Evolutionary conservation across 805 yeast genomes (phyloP).

Genomic region (Teunomyces panamensis): DNA sequence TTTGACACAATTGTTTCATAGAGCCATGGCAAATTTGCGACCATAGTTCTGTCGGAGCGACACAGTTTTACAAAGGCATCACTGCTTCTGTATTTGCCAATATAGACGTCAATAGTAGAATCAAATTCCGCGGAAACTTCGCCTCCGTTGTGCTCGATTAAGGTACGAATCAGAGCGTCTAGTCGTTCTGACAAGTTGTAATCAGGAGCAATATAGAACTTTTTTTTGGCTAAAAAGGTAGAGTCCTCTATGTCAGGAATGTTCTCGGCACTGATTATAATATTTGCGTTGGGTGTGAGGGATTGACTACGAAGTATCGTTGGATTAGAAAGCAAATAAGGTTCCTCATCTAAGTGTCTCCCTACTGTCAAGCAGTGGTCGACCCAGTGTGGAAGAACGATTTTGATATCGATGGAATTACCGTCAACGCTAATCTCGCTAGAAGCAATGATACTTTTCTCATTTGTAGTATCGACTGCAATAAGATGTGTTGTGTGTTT

Average conservation of each 20-base stretch:
- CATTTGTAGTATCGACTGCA: conserved; percentile 51
- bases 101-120: conserved; percentile 35
- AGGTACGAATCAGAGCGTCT: conserved; percentile 33
- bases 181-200: conserved; percentile 49
- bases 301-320: conserved; percentile 6
- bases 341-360: conserved; percentile 48
- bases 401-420: conserved; percentile 41
- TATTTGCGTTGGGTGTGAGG: conserved; percentile 3
- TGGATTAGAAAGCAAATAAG: conserved; percentile 47
- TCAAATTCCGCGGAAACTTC: conserved; percentile 25
- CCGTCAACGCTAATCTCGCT: conserved; percentile 20
- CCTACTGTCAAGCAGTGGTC: conserved; percentile 61
- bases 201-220: conserved; percentile 54
- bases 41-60: conserved; percentile 36
- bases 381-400: conserved; percentile 80
- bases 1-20: conserved; percentile 59
- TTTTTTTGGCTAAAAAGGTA: conserved; percentile 41
- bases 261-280: conserved; percentile 8
- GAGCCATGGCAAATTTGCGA: conserved; percentile 75
- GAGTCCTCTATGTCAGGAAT: conserved; percentile 11
- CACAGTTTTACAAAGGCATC: conserved; percentile 49
- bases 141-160: conserved; percentile 59
- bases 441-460: conserved; percentile 56
- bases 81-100: conserved; percentile 65
- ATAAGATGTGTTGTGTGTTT: conserved; percentile 78